phyloP scores from a whole-genome alignment of 106 monocot genomes.

The Cymbidium sinense region DNA sequence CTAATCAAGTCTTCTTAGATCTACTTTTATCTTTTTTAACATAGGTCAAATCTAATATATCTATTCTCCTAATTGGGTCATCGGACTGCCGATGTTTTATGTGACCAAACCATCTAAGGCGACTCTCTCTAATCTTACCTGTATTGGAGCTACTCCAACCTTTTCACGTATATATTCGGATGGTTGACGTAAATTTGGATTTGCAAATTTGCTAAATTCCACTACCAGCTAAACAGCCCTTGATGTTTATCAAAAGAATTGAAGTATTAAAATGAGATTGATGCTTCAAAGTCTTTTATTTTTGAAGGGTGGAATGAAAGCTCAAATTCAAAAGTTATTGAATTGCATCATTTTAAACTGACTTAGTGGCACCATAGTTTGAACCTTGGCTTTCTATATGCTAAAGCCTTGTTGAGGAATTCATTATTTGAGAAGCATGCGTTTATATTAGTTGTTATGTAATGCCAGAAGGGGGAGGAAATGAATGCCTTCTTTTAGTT shows the following conservation, averaged over 20 bases:
- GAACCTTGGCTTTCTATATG: not conserved
- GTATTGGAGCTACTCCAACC: too few relatives aligned
- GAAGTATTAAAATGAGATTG: not conserved
- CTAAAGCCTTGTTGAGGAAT: not conserved
- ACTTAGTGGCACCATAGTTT: not conserved
- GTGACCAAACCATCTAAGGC: too few relatives aligned
- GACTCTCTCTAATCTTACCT: too few relatives aligned
- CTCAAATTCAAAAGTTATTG: not conserved
- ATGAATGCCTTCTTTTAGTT: not conserved
- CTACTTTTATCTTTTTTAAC: too few relatives aligned
- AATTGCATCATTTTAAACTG: not conserved
- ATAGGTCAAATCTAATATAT: too few relatives aligned
- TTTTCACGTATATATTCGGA: too few relatives aligned
- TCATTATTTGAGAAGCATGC: not conserved
- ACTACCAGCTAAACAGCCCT: too few relatives aligned
- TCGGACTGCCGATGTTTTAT: too few relatives aligned
- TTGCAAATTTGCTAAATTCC: too few relatives aligned
- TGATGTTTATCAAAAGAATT: not conserved
- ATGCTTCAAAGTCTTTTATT: not conserved
- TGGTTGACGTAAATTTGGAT: too few relatives aligned
- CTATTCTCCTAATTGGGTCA: too few relatives aligned
- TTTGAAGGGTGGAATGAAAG: not conserved
- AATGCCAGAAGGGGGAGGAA: not conserved
- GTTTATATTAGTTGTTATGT: not conserved
- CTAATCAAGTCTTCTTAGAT: too few relatives aligned